Base-by-base conservation (phyloP, 1,284 basidiomycete species). In the Heterobasidion irregulare region DNA sequence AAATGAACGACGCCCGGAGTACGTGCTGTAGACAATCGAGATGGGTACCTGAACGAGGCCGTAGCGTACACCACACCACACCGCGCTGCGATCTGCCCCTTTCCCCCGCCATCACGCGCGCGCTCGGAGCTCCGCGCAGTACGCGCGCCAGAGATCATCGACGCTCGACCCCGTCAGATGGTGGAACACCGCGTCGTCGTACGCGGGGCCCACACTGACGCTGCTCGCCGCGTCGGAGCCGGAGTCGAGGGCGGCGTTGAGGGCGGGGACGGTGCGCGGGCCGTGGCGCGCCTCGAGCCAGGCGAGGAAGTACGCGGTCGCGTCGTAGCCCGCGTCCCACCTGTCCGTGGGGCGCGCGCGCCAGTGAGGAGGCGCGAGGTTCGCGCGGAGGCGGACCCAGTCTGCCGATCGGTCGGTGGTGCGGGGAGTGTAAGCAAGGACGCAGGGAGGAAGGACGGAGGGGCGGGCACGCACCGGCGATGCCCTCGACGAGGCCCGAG, bases 261-360 rank as follows among this genome's bases (percentile, higher is more conserved):
- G 70, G 62, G 75, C 74, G 46, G 71, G 72, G 15, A 88, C 66
- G 9, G 76, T 77, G 32, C 79, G 79, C 13, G 70, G 65, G 10
- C 82, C 83, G 59, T 77, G 76, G 34, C 72, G 71, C 15, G 65
- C 66, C 64, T 87, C 84, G 61, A 88, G 68, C 85, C 85, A 89
- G 56, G 82, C 77, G 51, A 89, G 77, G 63, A 89, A 89, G 65
- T 79, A 88, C 2, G 76, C 86, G 0, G 87, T 89, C 32, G 72
- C 75, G 48, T 82, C 77, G 67, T 88, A 89, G 16, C 86, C 86
- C 16, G 76, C 82, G 58, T 89, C 87, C 87, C 87, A 89, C 46
- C 70, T 73, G 34, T 73, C 74, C 2, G 74, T 75, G 34, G 65
- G 64, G 8, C 66, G 62, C 4, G 59, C 63, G 19, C 65, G 73